Base-by-base conservation (phyloP, 805 yeast species). In the Kuraishia borneana region DNA sequence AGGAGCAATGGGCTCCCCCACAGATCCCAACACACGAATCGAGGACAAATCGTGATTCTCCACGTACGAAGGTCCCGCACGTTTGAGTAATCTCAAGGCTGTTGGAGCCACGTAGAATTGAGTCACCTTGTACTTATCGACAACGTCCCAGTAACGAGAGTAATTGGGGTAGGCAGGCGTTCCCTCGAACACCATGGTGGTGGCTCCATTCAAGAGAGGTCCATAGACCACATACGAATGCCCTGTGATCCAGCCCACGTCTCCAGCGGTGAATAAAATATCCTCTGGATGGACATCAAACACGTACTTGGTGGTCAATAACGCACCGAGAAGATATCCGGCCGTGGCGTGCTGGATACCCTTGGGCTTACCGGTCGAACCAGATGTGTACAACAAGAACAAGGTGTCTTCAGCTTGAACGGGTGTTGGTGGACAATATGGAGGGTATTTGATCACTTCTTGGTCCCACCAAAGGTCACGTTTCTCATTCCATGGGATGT, bases 181-280 rank as follows among this genome's bases (percentile, higher is more conserved):
- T 44, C 89, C 88, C 63, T 83, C 94, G 51, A 80, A 83, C 23
- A 83, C 81, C 30, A 83, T 70, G 16, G 92, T 75, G 21, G 94
- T 76, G 37, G 81, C 76, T 53, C 94, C 94, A 45, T 70, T 65
- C 21, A 70, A 55, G 51, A 83, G 64, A 26, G 94, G 94, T 37
- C 94, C 94, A 53, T 83, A 83, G 32, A 82, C 72, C 14, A 76
- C 87, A 48, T 83, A 83, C 8, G 92, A 70, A 60, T 83, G 94
- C 38, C 94, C 94, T 5, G 94, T 83, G 49, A 83, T 80, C 94
- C 94, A 83, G 49, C 94, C 94, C 35, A 83, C 80, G 60, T 83
- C 94, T 53, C 92, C 94, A 21, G 94, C 92, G 13, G 92, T 82
- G 67, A 83, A 83, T 37, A 83, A 65, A 10, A 74, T 63, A 52